These are phyloP conservation scores for Tricholomella constricta DNA, from an alignment of 768 basidiomycete species.

Conservation along the genomic window DNA sequence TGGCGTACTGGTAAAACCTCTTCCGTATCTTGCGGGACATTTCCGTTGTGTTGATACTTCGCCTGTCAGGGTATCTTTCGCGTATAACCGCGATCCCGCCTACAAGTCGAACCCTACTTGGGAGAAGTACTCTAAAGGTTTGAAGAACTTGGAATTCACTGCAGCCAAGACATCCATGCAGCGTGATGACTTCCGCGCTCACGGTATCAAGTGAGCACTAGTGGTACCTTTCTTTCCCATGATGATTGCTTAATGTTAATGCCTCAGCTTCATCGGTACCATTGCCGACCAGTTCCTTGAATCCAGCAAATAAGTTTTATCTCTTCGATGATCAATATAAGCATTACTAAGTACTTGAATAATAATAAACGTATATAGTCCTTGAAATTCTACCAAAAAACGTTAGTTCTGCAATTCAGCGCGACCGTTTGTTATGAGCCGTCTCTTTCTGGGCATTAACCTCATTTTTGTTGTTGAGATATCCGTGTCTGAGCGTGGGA, in stretches of 20 bases:
- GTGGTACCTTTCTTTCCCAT: neutral
- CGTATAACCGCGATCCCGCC: conserved; percentile 15
- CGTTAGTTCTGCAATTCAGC: no score
- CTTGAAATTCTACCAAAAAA: neutral
- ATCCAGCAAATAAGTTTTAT: conserved; percentile 2
- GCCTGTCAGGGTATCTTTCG: conserved; percentile 16
- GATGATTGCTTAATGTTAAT: neutral
- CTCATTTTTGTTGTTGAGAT: no score
- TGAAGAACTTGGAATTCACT: conserved; percentile 10
- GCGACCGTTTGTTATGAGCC: no score
- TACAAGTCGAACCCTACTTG: conserved; percentile 9
- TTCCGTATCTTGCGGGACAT: neutral
- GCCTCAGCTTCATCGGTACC: conserved; percentile 17
- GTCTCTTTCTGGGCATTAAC: no score
- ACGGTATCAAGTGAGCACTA: conserved; percentile 13
- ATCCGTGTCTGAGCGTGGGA: no score
- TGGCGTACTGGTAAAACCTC: conserved; percentile 17
- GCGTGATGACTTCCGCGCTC: conserved; percentile 14
- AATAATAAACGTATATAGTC: neutral
- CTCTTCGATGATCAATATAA: neutral
- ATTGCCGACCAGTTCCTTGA: conserved; percentile 19
- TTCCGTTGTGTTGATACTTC: neutral
- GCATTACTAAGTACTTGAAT: no score
- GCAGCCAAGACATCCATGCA: conserved; percentile 13
- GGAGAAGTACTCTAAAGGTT: conserved; percentile 7